A percentile compares a stretch with the other conserved stretches of the same genome.
phyloP scores from a whole-genome alignment of 495 filamentous ascomycete species.

The Aspergillus saccharolyticus region DNA sequence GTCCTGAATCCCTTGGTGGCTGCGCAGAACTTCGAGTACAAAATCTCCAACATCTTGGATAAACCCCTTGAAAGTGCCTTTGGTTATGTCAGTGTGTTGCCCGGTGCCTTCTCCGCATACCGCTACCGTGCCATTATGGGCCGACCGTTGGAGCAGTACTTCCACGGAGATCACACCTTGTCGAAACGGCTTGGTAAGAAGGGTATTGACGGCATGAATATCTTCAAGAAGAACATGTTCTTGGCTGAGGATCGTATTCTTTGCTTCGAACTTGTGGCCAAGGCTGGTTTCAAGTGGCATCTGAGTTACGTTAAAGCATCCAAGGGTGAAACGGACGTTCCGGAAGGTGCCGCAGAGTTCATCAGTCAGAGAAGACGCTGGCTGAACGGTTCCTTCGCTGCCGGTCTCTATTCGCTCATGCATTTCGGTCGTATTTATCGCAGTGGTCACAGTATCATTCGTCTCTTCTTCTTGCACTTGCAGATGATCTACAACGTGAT shows the following conservation, averaged over 20 bases:
- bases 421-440: conserved; percentile 98
- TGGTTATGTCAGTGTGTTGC: conserved; percentile 94
- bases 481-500: conserved; percentile 91
- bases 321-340: conserved; percentile 97
- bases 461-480: conserved; percentile 94
- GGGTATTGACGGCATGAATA: conserved; percentile 99
- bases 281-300: conserved; percentile 98
- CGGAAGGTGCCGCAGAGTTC: conserved; percentile 92
- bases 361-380: conserved; percentile 94
- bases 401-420: conserved; percentile 94
- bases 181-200: conserved; percentile 92
- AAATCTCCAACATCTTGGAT: conserved; percentile 97
- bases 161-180: conserved; percentile 96
- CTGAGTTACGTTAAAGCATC: conserved; percentile 95
- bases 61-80: conserved; percentile 97
- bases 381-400: conserved; percentile 97
- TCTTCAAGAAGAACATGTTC: conserved; percentile 99
- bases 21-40: conserved; percentile 98
- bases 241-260: conserved; percentile 99
- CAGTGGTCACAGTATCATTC: conserved; percentile 88
- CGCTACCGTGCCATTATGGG: conserved; percentile 97
- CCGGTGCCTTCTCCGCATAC: conserved; percentile 97
- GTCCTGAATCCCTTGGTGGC: conserved; percentile 91
- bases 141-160: conserved; percentile 93
- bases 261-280: conserved; percentile 97